Evolutionary conservation across 2,329 filamentous ascomycete species (phyloP).

Genomic region (Fusarium xylarioides): DNA sequence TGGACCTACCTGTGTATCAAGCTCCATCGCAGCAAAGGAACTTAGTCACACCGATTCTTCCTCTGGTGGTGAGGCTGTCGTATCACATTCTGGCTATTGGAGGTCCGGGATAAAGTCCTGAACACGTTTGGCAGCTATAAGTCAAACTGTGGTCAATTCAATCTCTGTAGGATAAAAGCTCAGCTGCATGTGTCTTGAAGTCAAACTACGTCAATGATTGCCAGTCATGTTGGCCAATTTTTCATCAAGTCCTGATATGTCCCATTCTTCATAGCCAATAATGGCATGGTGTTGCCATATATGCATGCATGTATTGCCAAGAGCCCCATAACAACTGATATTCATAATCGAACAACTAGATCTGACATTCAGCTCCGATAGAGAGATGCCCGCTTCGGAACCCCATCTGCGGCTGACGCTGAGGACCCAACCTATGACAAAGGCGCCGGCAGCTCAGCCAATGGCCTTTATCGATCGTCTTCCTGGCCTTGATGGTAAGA

Average conservation of each 20-base stretch:
- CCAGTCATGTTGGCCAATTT: neutral
- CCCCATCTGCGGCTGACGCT: neutral
- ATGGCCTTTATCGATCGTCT: neutral
- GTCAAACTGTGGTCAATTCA: no score
- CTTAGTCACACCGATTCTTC: neutral
- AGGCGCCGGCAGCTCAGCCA: neutral
- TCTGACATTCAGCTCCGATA: neutral
- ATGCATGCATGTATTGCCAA: neutral
- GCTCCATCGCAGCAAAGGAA: neutral
- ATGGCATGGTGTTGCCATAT: neutral
- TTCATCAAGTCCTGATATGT: neutral
- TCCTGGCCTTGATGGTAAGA: neutral
- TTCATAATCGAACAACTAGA: neutral
- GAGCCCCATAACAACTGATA: accelerated
- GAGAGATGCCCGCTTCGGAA: accelerated
- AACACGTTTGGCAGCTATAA: neutral
- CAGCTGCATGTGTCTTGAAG: neutral
- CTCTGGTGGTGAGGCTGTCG: neutral
- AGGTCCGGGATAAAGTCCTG: neutral
- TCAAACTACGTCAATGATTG: no score
- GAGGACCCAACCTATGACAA: neutral
- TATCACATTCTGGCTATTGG: no score
- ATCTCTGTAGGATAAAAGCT: neutral
- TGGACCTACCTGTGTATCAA: no score
- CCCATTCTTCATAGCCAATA: neutral